Evolutionary conservation across 768 basidiomycete species (phyloP).

Genomic region (Astraeus odoratus): DNA sequence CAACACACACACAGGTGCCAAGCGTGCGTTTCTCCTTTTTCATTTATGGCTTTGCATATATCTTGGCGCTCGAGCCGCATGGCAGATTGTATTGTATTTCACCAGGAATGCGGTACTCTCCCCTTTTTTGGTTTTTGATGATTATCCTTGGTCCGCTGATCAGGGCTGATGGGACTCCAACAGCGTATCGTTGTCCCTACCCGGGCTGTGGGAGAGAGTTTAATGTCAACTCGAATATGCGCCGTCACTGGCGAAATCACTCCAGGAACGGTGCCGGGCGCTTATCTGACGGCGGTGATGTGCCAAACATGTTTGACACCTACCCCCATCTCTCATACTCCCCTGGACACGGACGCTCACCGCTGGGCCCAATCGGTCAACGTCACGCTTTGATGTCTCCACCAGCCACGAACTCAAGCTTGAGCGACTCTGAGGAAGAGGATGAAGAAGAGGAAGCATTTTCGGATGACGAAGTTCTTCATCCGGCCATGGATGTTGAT

Average conservation of each 20-base stretch:
- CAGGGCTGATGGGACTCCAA: conserved; percentile 13
- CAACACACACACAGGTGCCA: conserved; percentile 36
- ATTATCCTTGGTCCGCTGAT: not conserved
- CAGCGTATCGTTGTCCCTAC: conserved; percentile 71
- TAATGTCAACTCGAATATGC: conserved; percentile 84
- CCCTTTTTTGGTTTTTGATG: conserved; percentile 1
- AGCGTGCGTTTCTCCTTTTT: conserved; percentile 21
- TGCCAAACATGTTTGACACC: conserved; percentile 10
- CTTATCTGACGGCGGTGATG: conserved; percentile 13
- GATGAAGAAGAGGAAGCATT: conserved; percentile 16
- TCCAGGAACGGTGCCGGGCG: conserved; percentile 20
- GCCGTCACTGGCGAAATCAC: conserved; percentile 72
- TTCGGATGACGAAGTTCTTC: conserved; percentile 16
- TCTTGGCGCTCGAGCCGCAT: not conserved
- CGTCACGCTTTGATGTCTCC: conserved; percentile 22
- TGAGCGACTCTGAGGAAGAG: conserved; percentile 12
- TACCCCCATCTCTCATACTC: conserved; percentile 1
- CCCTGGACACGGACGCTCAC: not conserved
- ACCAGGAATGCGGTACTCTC: not conserved
- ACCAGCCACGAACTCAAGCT: conserved; percentile 23
- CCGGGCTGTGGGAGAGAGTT: conserved; percentile 71
- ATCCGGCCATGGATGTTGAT: not conserved
- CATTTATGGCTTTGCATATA: conserved; percentile 2
- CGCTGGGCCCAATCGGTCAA: not conserved
- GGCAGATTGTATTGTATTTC: not conserved